A percentile compares a stretch with the other conserved stretches of the same genome.
phyloP scores from a whole-genome alignment of 768 basidiomycete species.

The Udeniomyces megalosporus region DNA sequence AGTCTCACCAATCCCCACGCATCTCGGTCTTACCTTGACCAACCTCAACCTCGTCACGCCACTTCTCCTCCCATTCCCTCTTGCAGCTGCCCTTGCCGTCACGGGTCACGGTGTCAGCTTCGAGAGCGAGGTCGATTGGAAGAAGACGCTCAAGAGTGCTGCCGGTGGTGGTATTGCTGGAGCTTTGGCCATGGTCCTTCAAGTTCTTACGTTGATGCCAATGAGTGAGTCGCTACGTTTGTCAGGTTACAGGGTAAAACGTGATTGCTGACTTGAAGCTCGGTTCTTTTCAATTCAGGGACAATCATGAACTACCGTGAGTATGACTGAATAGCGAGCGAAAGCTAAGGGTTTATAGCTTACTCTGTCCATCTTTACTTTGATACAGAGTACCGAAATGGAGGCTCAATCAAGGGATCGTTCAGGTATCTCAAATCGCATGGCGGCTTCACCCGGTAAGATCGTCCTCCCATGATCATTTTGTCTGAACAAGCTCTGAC shows the following conservation, averaged over 20 bases:
- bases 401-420: conserved; percentile 54
- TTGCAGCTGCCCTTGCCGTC: conserved; percentile 9
- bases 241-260: too few species aligned
- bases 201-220: conserved; percentile 83
- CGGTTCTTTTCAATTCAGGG: background rate
- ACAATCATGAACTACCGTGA: conserved; percentile 98
- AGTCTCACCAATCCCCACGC: background rate
- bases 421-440: conserved; percentile 53
- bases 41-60: conserved; percentile 3
- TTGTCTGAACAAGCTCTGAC: too few species aligned
- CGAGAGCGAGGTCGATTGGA: conserved; percentile 54
- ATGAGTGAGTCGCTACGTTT: too few species aligned
- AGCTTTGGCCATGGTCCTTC: conserved; percentile 80
- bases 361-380: background rate
- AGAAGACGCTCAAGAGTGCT: conserved; percentile 59
- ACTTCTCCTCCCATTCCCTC: conserved; percentile 5
- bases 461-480: too few species aligned
- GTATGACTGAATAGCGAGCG: conserved; percentile 32
- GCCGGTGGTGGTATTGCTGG: conserved; percentile 82
- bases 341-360: conserved; percentile 1
- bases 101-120: conserved; percentile 10
- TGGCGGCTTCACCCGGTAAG: conserved; percentile 64
- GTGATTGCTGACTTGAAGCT: too few species aligned
- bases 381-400: conserved; percentile 36
- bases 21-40: conserved; percentile 4